Evolutionary conservation across 1,139 yeast genomes (phyloP), one percentile per base, ranked within the genome.

Genomic region (Yamadazyma jaroonii): DNA sequence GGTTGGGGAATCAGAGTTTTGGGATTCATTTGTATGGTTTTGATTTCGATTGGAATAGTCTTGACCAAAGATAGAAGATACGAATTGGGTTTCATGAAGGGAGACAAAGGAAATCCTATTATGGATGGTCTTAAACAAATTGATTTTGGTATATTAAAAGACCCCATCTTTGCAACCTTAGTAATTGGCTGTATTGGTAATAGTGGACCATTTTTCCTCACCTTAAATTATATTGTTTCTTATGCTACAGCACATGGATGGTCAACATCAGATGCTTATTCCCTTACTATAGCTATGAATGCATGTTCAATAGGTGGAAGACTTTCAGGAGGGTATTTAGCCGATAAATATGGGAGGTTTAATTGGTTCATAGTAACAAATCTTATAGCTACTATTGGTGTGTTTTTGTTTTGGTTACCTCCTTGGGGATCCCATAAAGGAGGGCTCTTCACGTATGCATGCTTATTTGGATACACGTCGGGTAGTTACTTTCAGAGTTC

Each of bases 261-360:
- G 38, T 31, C 51, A 3, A 49, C 55, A 13, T 39, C 48, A 1
- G 29, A 45, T 10, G 53, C 67, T 3, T 59, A 52, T 40, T 44
- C 57, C 28, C 35, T 62, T 10, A 41, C 59, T 23, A 59, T 59
- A 13, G 60, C 60, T 10, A 57, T 61, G 46, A 62, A 62, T 37
- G 49, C 57, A 3, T 46, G 53, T 5, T 58, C 65, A 9, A 59
- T 61, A 14, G 52, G 61, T 3, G 67, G 68, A 2, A 43, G 67
- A 37, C 37, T 58, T 15, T 40, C 54, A 12, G 64, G 67, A 0
- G 62, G 64, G 13, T 45, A 47, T 33, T 20, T 61, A n/a, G 61
- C 67, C 4, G 68, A 62, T 43, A 44, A 43, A 29, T 56, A 55
- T 36, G 68, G 67, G 5, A 44, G 66, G 21, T 60, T 62, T 43